phyloP scores from a whole-genome alignment of 2,329 filamentous ascomycete species.

The Fusarium sp. region DNA sequence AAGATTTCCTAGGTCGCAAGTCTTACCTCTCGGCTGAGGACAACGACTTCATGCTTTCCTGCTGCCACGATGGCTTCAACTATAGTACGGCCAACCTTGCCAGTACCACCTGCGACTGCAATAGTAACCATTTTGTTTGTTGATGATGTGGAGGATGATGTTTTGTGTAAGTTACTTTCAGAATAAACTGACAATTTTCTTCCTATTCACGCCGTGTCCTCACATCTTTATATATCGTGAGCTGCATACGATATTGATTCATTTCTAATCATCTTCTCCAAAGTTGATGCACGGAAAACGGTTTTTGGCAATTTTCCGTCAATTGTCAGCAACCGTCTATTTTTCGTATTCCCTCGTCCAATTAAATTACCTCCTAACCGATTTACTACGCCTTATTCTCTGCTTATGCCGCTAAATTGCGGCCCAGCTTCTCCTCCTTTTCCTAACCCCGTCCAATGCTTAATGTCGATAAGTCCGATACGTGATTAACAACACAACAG shows the following conservation, averaged over 20 bases:
- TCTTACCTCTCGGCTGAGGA: conserved; percentile 7
- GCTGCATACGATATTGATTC: no score
- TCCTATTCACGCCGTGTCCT: no score
- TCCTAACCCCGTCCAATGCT: background rate
- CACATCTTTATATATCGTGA: background rate
- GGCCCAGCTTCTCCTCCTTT: background rate
- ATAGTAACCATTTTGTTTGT: conserved; percentile 5
- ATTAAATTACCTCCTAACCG: background rate
- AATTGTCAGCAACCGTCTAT: conserved; percentile 11
- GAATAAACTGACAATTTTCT: no score
- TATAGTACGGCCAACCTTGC: conserved; percentile 9
- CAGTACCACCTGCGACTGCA: conserved; percentile 21
- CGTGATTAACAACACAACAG: background rate
- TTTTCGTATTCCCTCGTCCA: background rate
- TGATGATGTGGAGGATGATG: background rate
- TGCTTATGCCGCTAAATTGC: background rate
- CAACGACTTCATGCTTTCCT: conserved; percentile 6
- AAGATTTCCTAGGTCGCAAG: no score
- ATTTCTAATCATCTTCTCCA: background rate
- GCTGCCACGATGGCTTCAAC: conserved; percentile 3
- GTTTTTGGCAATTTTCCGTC: background rate
- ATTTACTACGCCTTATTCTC: background rate
- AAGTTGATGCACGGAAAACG: background rate
- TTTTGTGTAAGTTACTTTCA: background rate
- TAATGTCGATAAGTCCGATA: background rate